These are phyloP conservation scores for Penstemon eatonii DNA, from an alignment of 257 asterid genomes.

Conservation along the genomic window DNA sequence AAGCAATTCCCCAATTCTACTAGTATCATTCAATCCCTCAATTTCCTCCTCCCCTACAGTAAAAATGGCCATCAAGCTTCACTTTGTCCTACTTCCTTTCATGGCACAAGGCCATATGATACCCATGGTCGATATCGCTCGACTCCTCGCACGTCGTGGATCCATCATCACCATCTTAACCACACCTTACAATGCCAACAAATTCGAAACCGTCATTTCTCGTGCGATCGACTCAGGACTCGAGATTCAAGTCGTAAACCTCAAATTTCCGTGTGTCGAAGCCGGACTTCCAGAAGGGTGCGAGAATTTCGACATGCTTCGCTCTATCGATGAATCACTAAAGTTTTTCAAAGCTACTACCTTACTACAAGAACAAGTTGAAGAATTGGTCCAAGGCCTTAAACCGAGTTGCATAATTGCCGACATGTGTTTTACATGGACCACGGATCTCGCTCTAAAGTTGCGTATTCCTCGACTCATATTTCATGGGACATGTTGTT, in stretches of 20 bases:
- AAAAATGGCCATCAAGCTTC: conserved; percentile 33
- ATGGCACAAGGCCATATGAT: conserved; percentile 64
- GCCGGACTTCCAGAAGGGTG: conserved; percentile 47
- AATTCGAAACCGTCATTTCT: conserved; percentile 31
- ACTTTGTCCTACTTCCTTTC: conserved; percentile 55
- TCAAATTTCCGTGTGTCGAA: conserved; percentile 35
- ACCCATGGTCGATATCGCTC: conserved; percentile 63
- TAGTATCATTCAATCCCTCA: background rate
- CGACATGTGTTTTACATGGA: conserved; percentile 45
- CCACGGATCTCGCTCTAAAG: conserved; percentile 29
- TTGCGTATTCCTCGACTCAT: conserved; percentile 40
- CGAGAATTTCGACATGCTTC: conserved; percentile 37
- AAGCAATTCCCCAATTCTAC: no score
- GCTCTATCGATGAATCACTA: background rate
- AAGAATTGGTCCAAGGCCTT: conserved; percentile 21
- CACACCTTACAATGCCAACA: conserved; percentile 40
- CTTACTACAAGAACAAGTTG: conserved; percentile 30
- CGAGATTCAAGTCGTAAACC: conserved; percentile 28
- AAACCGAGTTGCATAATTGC: conserved; percentile 38
- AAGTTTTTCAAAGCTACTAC: conserved; percentile 32
- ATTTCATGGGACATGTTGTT: conserved; percentile 57
- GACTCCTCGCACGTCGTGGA: conserved; percentile 44
- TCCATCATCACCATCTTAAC: conserved; percentile 37
- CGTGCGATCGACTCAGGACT: conserved; percentile 41
- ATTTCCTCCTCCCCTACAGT: background rate